Percentiles rank a stretch among this genome's conserved stretches.
Conservation (phyloP, 2,329 filamentous ascomycete genomes). For the Dactylellina leptospora region DNA sequence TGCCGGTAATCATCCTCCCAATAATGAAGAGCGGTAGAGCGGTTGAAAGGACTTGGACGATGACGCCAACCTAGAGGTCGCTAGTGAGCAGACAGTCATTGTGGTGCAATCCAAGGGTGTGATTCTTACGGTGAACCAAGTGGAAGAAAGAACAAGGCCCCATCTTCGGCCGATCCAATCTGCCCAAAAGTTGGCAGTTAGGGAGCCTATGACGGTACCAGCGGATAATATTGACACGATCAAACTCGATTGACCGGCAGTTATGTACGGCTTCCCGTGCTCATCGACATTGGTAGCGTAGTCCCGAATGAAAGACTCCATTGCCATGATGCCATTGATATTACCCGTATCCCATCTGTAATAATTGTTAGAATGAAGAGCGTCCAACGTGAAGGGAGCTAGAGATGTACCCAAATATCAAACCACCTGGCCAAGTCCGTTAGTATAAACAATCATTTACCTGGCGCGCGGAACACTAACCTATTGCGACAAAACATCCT, state of each 20-base stretch:
- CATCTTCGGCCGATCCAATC: conserved; percentile 59
- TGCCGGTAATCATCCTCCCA: conserved; percentile 44
- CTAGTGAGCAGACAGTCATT: conserved; percentile 58
- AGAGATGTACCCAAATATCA: conserved; percentile 48
- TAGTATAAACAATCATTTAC: background rate
- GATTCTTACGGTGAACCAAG: conserved; percentile 66
- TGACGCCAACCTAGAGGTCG: conserved; percentile 65
- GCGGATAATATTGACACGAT: conserved; percentile 79
- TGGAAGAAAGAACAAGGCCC: conserved; percentile 76
- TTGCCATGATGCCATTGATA: conserved; percentile 69
- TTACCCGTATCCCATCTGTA: conserved; percentile 64
- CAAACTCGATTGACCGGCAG: conserved; percentile 66
- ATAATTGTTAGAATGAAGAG: background rate
- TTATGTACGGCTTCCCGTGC: conserved; percentile 39
- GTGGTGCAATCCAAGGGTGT: conserved; percentile 58
- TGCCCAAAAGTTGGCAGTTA: conserved; percentile 76
- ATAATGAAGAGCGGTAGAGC: conserved; percentile 68
- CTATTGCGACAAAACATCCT: conserved; percentile 52
- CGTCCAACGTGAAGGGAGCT: background rate
- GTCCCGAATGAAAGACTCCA: conserved; percentile 59
- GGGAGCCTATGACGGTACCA: conserved; percentile 79
- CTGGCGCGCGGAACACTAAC: background rate
- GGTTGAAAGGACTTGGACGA: conserved; percentile 73
- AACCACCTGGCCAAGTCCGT: conserved; percentile 24
- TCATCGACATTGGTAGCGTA: conserved; percentile 25